Conservation (phyloP, 148 eudicot species). For the Camellia granthamiana region DNA sequence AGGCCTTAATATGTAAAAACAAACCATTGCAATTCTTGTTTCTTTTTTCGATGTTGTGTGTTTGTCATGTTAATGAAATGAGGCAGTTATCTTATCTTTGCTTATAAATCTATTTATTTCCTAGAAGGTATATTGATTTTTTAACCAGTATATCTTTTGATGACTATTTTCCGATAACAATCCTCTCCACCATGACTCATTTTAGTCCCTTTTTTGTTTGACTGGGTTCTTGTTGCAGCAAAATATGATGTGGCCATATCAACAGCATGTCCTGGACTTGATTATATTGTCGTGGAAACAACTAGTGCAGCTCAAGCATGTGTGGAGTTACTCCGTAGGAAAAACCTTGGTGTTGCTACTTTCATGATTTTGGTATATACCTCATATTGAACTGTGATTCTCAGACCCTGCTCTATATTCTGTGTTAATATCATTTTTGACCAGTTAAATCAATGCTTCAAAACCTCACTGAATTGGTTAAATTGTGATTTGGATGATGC, state of each 20-base stretch:
- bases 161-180: not conserved
- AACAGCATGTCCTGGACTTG: slow-evolving; percentile 93
- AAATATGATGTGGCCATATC: slow-evolving; percentile 93
- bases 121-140: not conserved
- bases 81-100: not conserved
- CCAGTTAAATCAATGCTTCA: not conserved
- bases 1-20: not conserved
- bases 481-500: not conserved
- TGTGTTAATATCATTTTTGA: not conserved
- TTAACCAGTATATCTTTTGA: not conserved
- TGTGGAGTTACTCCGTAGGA: slow-evolving; percentile 82
- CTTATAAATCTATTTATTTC: not conserved
- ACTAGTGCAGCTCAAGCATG: slow-evolving; percentile 91
- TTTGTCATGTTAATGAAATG: not conserved
- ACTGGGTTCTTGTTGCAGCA: slow-evolving; percentile 41
- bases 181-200: not conserved
- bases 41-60: not conserved
- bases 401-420: not conserved
- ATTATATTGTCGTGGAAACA: slow-evolving; percentile 94
- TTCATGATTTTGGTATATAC: slow-evolving; percentile 90
- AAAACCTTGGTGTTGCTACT: slow-evolving; percentile 93
- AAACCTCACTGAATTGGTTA: not conserved
- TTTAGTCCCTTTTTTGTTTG: slow-evolving; percentile 2
- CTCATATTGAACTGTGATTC: not conserved
- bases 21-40: not conserved